Evolutionary conservation across 1,139 yeast species (phyloP), one percentile per base, ranked within the genome.

Genomic region (Geotrichum phurueaensis): DNA sequence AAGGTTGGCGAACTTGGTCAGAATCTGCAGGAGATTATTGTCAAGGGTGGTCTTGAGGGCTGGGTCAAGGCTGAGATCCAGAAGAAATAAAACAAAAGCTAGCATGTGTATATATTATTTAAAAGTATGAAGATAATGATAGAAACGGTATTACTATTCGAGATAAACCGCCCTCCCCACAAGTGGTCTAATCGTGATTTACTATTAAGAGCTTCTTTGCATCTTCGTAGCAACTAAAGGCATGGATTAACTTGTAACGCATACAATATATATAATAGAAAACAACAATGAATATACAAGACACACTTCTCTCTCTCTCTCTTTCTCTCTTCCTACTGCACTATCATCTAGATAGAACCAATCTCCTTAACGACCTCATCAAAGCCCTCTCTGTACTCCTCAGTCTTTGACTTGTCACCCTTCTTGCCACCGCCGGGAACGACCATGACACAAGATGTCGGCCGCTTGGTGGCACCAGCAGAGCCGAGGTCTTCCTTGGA

Each of bases 401-500:
- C 94, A 63, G 85, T 81, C 70, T 71, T 70, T 67, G 82, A 79
- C 70, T 84, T 82, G 71, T 89, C 88, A 70, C 87, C 90, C 70
- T 85, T 86, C 78, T 89, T 89, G 63, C 94, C 94, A 62, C 96
- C 96, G 62, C 97, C 97, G 70, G 99, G 99, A 60, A 92, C 96
- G 70, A 95, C 83, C 92, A 95, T 90, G 55, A 95, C 97, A 76
- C 96, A 92, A 51, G 97, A 90, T 48, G 99, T 95, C 69, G 99
- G 99, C 81, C 99, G 87, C 81, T 94, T 94, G 64, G 99, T 94
- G 65, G 97, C 96, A 72, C 99, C 98, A 39, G 99, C 99, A 65
- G 96, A 87, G 49, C 99, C 99, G 68, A 95, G 83, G 73, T 94
- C 99, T 79, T 94, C 98, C 78, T 94, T 94, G 59, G 97, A 90